Base-by-base conservation (phyloP, 2,329 filamentous ascomycete species). In the Seiridium cupressi region DNA sequence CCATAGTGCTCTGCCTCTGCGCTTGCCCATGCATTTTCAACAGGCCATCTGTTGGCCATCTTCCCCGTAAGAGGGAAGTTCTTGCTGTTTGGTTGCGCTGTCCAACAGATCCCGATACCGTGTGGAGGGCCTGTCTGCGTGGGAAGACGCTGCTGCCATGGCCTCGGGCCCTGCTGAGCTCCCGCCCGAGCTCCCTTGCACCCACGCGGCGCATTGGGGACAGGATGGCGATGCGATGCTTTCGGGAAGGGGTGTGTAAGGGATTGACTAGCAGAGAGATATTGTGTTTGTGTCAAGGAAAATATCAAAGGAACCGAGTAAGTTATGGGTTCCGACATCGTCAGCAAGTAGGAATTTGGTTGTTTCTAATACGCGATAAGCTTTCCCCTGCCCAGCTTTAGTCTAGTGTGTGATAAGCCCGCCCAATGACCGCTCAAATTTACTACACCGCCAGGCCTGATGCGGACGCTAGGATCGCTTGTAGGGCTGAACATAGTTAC, bases 131-230 rank as follows among this genome's bases (percentile, higher is more conserved):
- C 11, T 44, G 58, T 53, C 18, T 26, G 18, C 18, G 18, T 51
- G 63, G 61, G 47, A 61, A 57, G 32, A 59, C 58, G 46, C 51
- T 58, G 40, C 61, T 47, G 48, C 60, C 55, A 53, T 61, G 49
- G 55, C 60, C 35, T 36, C 11, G 34, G 35, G 34, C 51, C 51
- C 36, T 42, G 1, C 36, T 18, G 5, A 55, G 66, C 63, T 70
- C 54, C 49, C 67, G 63, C 55, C 63, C 61, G 38, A 70, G 64
- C 62, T 68, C 66, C 60, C 63, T 65, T 60, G 64, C 64, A 58
- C 64, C 63, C 47, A 58, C 57, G 46, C 62, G 65, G 58, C 64
- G 67, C 72, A 64, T 75, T 57, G 11, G 32, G 35, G 34, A 31
- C 49, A 38, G n/a, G 5, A 7, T 9, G 18, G 18, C 18, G 18